Evolutionary conservation across 257 asterid species (phyloP).

Genomic region (Mentha longifolia): DNA sequence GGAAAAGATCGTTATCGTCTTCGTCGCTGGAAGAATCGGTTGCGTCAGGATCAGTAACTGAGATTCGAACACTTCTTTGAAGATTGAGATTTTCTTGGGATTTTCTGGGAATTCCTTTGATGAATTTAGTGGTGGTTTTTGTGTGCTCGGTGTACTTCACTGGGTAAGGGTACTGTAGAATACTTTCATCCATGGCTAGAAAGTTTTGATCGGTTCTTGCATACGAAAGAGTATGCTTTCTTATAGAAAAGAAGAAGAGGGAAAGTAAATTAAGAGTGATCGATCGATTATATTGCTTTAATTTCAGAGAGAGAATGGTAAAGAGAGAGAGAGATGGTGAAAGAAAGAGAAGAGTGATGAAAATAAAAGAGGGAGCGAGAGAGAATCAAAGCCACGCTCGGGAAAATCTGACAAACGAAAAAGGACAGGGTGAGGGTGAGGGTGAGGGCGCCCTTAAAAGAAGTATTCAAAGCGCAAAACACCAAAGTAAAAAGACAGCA

Average conservation of each 20-base stretch:
- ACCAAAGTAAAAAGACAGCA: background rate
- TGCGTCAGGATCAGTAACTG: constrained; percentile 78
- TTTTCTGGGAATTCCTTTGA: constrained; percentile 42
- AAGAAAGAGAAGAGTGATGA: background rate
- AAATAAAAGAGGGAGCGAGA: constrained; percentile 9
- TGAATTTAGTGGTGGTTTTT: constrained; percentile 43
- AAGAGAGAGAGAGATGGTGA: background rate
- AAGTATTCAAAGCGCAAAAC: constrained; percentile 16
- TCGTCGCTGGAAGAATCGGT: constrained; percentile 85
- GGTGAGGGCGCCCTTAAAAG: background rate
- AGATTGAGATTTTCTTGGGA: background rate
- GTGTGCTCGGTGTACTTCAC: constrained; percentile 72
- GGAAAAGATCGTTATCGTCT: constrained; percentile 54
- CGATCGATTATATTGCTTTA: too few relatives aligned
- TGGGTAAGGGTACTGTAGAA: constrained; percentile 40
- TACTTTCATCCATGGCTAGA: constrained; percentile 50
- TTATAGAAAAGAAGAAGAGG: background rate
- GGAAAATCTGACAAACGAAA: constrained; percentile 50
- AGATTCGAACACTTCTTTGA: constrained; percentile 56
- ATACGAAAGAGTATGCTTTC: background rate
- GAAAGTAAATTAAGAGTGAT: background rate
- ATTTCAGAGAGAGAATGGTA: background rate
- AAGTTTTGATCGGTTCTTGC: background rate
- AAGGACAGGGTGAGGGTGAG: background rate
- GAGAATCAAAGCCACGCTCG: constrained; percentile 41